A percentile compares a stretch with the other conserved stretches of the same genome.
Conservation (phyloP, 2,329 filamentous ascomycete species). For the Diaporthe ampelina region DNA sequence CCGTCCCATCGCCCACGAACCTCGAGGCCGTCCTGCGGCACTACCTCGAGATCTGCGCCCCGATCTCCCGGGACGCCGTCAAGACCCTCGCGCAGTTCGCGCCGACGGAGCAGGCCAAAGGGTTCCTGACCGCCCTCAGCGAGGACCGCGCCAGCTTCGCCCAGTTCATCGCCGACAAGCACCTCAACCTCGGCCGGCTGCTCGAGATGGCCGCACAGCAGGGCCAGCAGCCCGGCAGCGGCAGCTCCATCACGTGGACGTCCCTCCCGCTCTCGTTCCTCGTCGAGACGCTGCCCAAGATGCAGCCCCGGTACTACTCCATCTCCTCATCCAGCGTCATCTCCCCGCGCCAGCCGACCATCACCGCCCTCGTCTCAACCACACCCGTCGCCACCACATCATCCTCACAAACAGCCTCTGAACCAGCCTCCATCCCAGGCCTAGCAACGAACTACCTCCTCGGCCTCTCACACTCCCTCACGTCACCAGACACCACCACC, state of each 20-base stretch:
- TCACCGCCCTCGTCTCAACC: constrained; percentile 56
- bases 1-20: constrained; percentile 52
- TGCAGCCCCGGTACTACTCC: constrained; percentile 71
- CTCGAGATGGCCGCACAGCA: constrained; percentile 47
- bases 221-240: constrained; percentile 31
- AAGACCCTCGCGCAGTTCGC: constrained; percentile 55
- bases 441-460: constrained; percentile 29
- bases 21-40: constrained; percentile 54
- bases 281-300: constrained; percentile 67
- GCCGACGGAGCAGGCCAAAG: constrained; percentile 50
- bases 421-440: constrained; percentile 14
- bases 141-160: constrained; percentile 52
- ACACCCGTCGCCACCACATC: constrained; percentile 39
- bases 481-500: neutral
- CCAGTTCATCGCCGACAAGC: constrained; percentile 47
- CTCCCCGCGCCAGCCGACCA: constrained; percentile 56
- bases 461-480: neutral
- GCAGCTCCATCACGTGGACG: constrained; percentile 47
- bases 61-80: constrained; percentile 55
- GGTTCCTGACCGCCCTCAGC: constrained; percentile 49
- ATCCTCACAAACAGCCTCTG: neutral
- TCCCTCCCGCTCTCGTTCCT: constrained; percentile 66
- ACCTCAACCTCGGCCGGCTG: constrained; percentile 55
- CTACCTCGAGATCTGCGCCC: constrained; percentile 60
- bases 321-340: constrained; percentile 67